Evolutionary conservation across 139 green algal genomes (phyloP).

Genomic region (Limnomonas spitsbergensis): DNA sequence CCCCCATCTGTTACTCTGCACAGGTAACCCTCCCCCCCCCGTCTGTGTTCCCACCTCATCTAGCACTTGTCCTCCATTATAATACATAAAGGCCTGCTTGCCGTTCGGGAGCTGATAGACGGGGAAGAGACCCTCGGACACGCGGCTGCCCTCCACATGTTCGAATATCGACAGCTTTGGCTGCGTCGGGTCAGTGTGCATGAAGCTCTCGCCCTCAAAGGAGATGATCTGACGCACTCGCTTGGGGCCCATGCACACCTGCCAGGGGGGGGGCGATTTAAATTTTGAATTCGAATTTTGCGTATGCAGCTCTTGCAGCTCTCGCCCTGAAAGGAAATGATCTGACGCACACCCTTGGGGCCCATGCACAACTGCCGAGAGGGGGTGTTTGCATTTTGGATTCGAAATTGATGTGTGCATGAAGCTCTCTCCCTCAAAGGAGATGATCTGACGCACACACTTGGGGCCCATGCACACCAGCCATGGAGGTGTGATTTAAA

Average conservation of each 20-base stretch:
- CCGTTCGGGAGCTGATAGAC: slow-evolving; percentile 71
- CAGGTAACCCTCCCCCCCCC: background rate
- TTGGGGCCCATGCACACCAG: background rate
- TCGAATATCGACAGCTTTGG: slow-evolving; percentile 69
- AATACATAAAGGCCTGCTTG: slow-evolving; percentile 68
- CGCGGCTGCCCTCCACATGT: slow-evolving; percentile 51
- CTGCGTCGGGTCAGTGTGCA: slow-evolving; percentile 25
- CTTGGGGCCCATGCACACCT: background rate
- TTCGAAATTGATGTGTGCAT: too few species aligned
- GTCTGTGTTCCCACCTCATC: too few species aligned
- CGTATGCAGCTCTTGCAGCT: too few species aligned
- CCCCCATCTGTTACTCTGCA: background rate
- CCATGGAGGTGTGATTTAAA: too few species aligned
- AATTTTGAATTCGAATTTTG: too few species aligned
- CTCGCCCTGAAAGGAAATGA: slow-evolving; percentile 62
- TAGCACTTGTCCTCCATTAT: slow-evolving; percentile 24
- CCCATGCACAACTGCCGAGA: background rate
- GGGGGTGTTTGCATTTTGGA: too few species aligned
- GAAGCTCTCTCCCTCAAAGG: slow-evolving; percentile 54
- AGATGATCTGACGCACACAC: slow-evolving; percentile 44
- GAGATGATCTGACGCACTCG: slow-evolving; percentile 45
- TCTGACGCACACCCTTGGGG: slow-evolving; percentile 21
- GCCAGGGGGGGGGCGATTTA: too few species aligned
- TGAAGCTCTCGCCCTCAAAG: slow-evolving; percentile 55
- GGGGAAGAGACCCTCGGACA: slow-evolving; percentile 57